Evolutionary conservation across 2,329 filamentous ascomycete species (phyloP), one percentile per base, ranked within the genome.

Genomic region (Xenoacremonium recifei): DNA sequence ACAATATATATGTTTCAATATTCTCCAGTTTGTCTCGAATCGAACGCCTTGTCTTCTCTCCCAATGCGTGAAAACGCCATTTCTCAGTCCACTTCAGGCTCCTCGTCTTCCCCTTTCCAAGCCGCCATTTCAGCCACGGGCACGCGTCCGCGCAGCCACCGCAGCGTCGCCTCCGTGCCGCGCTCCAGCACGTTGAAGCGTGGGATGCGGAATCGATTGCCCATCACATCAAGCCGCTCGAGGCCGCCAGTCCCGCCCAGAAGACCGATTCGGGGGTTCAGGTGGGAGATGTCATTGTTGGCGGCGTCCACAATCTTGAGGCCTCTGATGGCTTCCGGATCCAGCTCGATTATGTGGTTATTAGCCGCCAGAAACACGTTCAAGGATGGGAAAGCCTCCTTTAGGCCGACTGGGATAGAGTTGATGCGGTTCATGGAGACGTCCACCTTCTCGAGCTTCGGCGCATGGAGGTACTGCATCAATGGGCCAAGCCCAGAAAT

Each of bases 161-260:
- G 75, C 51, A 96, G 69, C 1, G 89, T 84, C 3, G 88, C 85
- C 55, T 95, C 89, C 0, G 91, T 96, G 1, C 92, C 92, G 48
- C 89, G 87, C 46, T 92, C 87, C 35, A 97, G 69, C 6, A 96
- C 78, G 49, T 86, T 87, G 70, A 86, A 91, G 42, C 87, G 81
- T 1, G 92, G 92, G 21, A 96, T 89, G 21, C 89, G 77, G 67
- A 97, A 97, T 21, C 83, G 77, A 62, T 97, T 97, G 0, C 90
- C 90, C 20, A 79, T 80, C 4, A 96, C 85, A 35, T 95, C 85
- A 9, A 96, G 70, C 40, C 78, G 65, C 73, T 86, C 70, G 68
- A 80, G 49, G 55, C 82, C 68, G 3, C 74, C 73, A 4, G 63
- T 72, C 2, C 83, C 84, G 18, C 84, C 83, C 0, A 95, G 72